phyloP scores from a whole-genome alignment of 2,329 filamentous ascomycete genomes.

The Chrysoporthe cubensis region DNA sequence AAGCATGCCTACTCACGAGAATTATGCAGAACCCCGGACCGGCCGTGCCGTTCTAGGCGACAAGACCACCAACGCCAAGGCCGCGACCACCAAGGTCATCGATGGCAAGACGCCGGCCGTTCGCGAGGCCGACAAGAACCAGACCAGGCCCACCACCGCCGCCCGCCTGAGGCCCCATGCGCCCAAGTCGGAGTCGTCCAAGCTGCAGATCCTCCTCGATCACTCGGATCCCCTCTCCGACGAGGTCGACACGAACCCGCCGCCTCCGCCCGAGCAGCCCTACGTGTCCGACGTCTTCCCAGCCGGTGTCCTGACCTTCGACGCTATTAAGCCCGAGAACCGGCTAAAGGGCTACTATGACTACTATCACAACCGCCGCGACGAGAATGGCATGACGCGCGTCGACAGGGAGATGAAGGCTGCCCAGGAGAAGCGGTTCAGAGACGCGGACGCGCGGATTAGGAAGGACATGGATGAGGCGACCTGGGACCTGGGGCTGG shows the following conservation, averaged over 20 bases:
- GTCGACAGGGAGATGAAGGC: slow-evolving; percentile 64
- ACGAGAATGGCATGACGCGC: slow-evolving; percentile 67
- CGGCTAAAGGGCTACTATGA: slow-evolving; percentile 64
- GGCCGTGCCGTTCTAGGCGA: slow-evolving; percentile 79
- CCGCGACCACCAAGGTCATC: not conserved
- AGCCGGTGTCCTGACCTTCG: slow-evolving; percentile 57
- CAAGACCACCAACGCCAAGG: slow-evolving; percentile 76
- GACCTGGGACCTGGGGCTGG: slow-evolving; percentile 38
- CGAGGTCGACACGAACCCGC: slow-evolving; percentile 40
- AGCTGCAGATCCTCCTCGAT: slow-evolving; percentile 66
- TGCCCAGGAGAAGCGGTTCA: slow-evolving; percentile 52
- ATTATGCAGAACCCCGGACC: slow-evolving; percentile 59
- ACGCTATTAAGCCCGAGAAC: slow-evolving; percentile 62
- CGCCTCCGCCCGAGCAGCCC: slow-evolving; percentile 50
- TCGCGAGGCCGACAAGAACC: slow-evolving; percentile 65
- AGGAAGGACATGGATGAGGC: slow-evolving; percentile 64
- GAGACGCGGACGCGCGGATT: slow-evolving; percentile 69
- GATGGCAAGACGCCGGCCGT: slow-evolving; percentile 47
- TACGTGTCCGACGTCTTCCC: slow-evolving; percentile 74
- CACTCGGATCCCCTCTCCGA: slow-evolving; percentile 51
- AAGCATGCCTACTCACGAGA: slow-evolving; percentile 16
- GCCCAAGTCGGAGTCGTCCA: slow-evolving; percentile 56
- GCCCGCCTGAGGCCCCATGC: slow-evolving; percentile 64
- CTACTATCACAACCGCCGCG: slow-evolving; percentile 65
- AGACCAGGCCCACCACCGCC: slow-evolving; percentile 60